Evolutionary conservation across 2,329 filamentous ascomycete genomes (phyloP).

Genomic region (Paracoccidioides brasiliensis): DNA sequence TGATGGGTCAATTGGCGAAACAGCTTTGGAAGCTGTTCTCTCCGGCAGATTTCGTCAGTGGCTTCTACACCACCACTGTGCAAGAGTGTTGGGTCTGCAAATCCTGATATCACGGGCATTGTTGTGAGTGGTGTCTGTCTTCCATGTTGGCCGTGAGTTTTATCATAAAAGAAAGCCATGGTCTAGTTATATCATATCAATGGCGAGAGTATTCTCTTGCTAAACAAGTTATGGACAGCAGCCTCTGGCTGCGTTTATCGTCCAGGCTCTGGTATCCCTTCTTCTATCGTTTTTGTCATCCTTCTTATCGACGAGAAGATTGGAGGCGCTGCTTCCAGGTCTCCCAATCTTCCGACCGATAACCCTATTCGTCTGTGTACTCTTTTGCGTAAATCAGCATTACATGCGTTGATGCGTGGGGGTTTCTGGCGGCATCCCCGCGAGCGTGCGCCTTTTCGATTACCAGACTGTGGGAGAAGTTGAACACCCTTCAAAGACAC

Average conservation of each 20-base stretch:
- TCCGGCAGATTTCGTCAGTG: neutral
- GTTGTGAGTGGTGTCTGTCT: neutral
- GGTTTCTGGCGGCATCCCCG: neutral
- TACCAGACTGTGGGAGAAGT: neutral
- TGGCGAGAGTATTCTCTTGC: too few species aligned
- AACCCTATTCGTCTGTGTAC: neutral
- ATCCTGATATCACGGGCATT: neutral
- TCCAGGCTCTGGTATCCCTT: neutral
- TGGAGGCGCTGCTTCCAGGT: neutral
- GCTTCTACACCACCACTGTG: neutral
- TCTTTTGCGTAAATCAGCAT: neutral
- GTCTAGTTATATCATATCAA: too few species aligned
- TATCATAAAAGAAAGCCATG: too few species aligned
- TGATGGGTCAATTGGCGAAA: too few species aligned
- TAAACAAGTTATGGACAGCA: neutral
- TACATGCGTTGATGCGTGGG: too few species aligned
- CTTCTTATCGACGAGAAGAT: neutral
- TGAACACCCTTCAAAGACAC: neutral
- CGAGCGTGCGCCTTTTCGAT: neutral
- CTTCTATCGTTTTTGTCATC: neutral
- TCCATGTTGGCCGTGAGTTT: too few species aligned
- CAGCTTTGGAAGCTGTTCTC: too few species aligned
- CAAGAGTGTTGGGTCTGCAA: neutral
- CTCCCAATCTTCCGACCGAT: neutral
- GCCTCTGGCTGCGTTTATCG: neutral